phyloP scores from a whole-genome alignment of 768 basidiomycete genomes.

The Panaeolus cyanescens region DNA sequence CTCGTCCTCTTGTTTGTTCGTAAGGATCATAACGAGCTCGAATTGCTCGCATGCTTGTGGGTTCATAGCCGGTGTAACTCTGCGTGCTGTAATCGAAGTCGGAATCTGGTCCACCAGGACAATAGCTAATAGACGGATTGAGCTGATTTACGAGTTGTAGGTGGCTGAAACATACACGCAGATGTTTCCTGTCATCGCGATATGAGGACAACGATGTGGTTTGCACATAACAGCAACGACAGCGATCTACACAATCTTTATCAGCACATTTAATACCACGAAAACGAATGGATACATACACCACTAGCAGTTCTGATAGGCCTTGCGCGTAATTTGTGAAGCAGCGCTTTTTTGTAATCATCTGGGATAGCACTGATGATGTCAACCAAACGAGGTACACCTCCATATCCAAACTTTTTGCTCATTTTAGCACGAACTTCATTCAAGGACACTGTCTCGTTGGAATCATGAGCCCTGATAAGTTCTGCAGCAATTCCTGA shows the following conservation, averaged over 20 bases:
- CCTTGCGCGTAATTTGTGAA: conserved; percentile 89
- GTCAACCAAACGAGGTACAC: conserved; percentile 92
- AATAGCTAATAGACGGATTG: conserved; percentile 60
- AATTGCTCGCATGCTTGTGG: conserved; percentile 98
- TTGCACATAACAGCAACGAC: conserved; percentile 99
- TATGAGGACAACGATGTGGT: conserved; percentile 98
- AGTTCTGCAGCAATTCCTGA: conserved; percentile 94
- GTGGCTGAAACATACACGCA: conserved; percentile 72
- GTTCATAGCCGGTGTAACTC: conserved; percentile 93
- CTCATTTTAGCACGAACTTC: conserved; percentile 84
- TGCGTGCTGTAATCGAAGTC: conserved; percentile 99
- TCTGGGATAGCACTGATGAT: conserved; percentile 99
- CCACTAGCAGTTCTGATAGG: conserved; percentile 97
- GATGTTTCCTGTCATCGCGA: conserved; percentile 99
- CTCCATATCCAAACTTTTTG: conserved; percentile 86
- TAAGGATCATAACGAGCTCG: conserved; percentile 94
- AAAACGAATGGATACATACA: conserved; percentile 45
- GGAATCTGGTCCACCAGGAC: conserved; percentile 98
- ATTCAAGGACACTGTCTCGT: conserved; percentile 82
- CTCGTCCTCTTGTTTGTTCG: conserved; percentile 92
- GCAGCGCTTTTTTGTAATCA: conserved; percentile 89
- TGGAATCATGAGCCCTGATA: conserved; percentile 83
- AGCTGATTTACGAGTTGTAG: not conserved
- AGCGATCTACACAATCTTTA: conserved; percentile 65
- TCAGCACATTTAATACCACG: conserved; percentile 1